These are phyloP conservation scores for Spinacia oleracea DNA, from an alignment of 179 eudicot species.

Conservation along the genomic window DNA sequence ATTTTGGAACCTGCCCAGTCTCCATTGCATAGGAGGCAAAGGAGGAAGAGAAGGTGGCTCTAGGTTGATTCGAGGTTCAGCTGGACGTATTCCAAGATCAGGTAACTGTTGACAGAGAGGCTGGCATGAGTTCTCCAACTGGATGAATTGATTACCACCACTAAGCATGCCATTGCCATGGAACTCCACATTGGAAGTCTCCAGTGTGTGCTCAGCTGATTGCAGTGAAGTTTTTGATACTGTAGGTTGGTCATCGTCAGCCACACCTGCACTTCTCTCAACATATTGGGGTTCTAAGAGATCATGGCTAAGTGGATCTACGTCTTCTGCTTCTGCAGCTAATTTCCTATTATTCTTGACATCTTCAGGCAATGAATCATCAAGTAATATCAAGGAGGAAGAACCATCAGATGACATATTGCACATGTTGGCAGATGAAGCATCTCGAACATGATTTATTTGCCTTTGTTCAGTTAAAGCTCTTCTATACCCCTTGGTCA, in stretches of 20 bases:
- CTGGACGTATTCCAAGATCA: constrained; percentile 37
- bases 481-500: constrained; percentile 14
- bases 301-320: constrained; percentile 27
- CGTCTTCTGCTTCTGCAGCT: constrained; percentile 26
- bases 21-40: constrained; percentile 98
- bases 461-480: constrained; percentile 27
- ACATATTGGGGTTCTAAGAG: constrained; percentile 8
- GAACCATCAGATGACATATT: constrained; percentile 25
- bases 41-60: constrained; percentile 94
- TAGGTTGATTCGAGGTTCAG: constrained; percentile 40
- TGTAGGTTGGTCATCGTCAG: constrained; percentile 34
- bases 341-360: constrained; percentile 22
- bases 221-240: constrained; percentile 27
- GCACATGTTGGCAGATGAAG: constrained; percentile 24
- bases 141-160: constrained; percentile 26
- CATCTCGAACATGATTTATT: constrained; percentile 31
- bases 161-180: constrained; percentile 31
- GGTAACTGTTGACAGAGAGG: constrained; percentile 31
- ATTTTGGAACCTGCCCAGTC: constrained; percentile 65
- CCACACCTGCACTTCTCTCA: constrained; percentile 10
- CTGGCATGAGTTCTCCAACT: constrained; percentile 26
- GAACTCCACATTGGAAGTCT: constrained; percentile 25
- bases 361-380: constrained; percentile 27
- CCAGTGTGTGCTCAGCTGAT: constrained; percentile 20
- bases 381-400: constrained; percentile 27